phyloP scores from a whole-genome alignment of 2,329 filamentous ascomycete species.

The Aulographum hederae region DNA sequence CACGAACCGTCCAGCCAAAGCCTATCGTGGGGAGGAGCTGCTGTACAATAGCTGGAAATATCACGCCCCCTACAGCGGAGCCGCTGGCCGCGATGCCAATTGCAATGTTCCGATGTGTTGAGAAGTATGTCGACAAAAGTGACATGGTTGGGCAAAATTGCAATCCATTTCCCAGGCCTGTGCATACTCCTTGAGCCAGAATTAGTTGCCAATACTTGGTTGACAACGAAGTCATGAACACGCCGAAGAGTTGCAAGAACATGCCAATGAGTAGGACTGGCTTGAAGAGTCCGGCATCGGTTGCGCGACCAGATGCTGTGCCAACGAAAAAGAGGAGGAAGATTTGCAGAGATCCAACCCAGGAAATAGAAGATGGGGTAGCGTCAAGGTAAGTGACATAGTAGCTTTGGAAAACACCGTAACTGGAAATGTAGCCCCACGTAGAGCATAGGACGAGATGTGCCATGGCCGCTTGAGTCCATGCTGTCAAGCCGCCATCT shows the following conservation, averaged over 20 bases:
- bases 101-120: conserved; percentile 13
- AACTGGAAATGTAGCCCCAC: conserved; percentile 28
- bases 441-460: conserved; percentile 13
- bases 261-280: conserved; percentile 11
- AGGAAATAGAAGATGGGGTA: conserved; percentile 27
- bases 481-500: conserved; percentile 18
- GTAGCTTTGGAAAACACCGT: conserved; percentile 36
- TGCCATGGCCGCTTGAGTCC: conserved; percentile 18
- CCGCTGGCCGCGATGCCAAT: conserved; percentile 10
- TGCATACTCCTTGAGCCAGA: conserved; percentile 28
- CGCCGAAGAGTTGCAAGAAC: conserved; percentile 17
- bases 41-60: conserved; percentile 8
- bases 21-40: conserved; percentile 9
- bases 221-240: conserved; percentile 26
- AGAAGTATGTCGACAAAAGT: conserved; percentile 19
- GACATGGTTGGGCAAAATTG: conserved; percentile 20
- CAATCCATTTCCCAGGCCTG: conserved; percentile 25
- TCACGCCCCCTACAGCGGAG: conserved; percentile 6
- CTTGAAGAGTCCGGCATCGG: conserved; percentile 18
- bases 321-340: conserved; percentile 27
- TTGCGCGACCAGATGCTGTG: conserved; percentile 21
- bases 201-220: conserved; percentile 27
- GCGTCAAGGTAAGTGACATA: conserved; percentile 20
- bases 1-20: conserved; percentile 17
- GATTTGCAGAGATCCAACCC: conserved; percentile 32